Base-by-base conservation (phyloP, 1,139 yeast species). In the Taphrina communis region DNA sequence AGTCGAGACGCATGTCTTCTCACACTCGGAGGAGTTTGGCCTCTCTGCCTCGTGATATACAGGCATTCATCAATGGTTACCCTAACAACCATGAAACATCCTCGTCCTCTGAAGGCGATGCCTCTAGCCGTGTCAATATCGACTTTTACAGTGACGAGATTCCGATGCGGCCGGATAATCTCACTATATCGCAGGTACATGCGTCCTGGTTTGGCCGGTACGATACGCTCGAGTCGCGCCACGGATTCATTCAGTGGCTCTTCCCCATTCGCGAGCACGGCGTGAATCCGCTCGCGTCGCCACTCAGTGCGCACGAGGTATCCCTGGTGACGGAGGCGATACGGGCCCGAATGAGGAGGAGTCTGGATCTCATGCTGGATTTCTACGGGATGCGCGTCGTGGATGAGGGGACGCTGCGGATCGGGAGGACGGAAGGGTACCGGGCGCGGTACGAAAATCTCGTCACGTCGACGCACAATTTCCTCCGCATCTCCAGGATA, bases 181-280 rank as follows among this genome's bases (percentile, higher is more conserved):
- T 63, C 48, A 63, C 61, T 17, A 21, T 63, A 2, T 36, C 59
- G 17, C 46, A 31, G 9, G 36, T 63, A 12, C 60, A 53, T 25
- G 14, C 21, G 6, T 14, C 44, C 25, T 63, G 67, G 67, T 50
- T 35, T 39, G 67, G 67, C 21, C 44, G 21, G 36, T 55, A 63
- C 51, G 51, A 17, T 4, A n/a, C 44, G 11, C 61, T 63, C 19
- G 67, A 63, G 42, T 19, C 44, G 14, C 36, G 39, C 11, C 61
- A 55, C 46, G 61, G 61, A 7, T 53, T 42, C 67, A 55, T 63
- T 19, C 61, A 63, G 25, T 63, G 67, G 67, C 55, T 63, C 25
- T 63, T 63, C 41, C 67, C 67, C 14, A 31, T 63, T 14, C 60
- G 55, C 17, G 61, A 55, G 35, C 61, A 17, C 25, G 60, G 61